phyloP scores from a whole-genome alignment of 371 early-diverging fungal genomes.

The Thermomucor indicae-seudaticae region DNA sequence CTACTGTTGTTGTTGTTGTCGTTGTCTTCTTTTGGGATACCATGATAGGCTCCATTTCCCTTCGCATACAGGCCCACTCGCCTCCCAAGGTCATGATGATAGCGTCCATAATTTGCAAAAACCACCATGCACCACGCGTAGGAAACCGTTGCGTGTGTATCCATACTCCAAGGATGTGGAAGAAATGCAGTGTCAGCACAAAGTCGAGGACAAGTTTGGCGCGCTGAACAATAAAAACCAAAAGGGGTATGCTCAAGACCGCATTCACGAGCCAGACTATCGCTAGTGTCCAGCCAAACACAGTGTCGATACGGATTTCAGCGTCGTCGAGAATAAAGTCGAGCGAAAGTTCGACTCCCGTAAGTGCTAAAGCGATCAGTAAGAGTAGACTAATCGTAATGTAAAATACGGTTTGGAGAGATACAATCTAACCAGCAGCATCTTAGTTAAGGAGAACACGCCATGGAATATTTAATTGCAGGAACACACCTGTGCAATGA shows the following conservation, averaged over 20 bases:
- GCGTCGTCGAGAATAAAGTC: slow-evolving; percentile 61
- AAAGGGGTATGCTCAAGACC: slow-evolving; percentile 33
- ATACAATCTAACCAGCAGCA: slow-evolving; percentile 38
- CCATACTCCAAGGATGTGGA: slow-evolving; percentile 63
- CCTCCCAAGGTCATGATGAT: slow-evolving; percentile 71
- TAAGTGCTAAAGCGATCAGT: slow-evolving; percentile 50
- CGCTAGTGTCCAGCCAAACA: slow-evolving; percentile 69
- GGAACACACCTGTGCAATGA: slow-evolving; percentile 37
- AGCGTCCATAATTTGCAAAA: slow-evolving; percentile 47
- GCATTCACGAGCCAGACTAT: slow-evolving; percentile 68
- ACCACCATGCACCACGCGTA: slow-evolving; percentile 67
- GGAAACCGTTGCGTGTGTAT: slow-evolving; percentile 62
- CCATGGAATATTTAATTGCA: neutral
- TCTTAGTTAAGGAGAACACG: neutral
- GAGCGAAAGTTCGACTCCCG: slow-evolving; percentile 62
- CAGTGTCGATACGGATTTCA: slow-evolving; percentile 65
- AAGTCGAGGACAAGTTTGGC: slow-evolving; percentile 81
- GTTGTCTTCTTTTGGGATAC: slow-evolving; percentile 21
- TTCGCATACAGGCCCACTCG: slow-evolving; percentile 79
- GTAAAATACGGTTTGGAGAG: slow-evolving; percentile 63
- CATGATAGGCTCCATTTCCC: slow-evolving; percentile 80
- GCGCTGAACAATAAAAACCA: slow-evolving; percentile 73
- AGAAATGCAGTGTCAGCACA: slow-evolving; percentile 66
- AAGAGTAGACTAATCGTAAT: slow-evolving; percentile 54
- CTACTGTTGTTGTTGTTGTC: slow-evolving; percentile 1